Conservation (phyloP, 805 yeast species). For the Spathaspora girioi region DNA sequence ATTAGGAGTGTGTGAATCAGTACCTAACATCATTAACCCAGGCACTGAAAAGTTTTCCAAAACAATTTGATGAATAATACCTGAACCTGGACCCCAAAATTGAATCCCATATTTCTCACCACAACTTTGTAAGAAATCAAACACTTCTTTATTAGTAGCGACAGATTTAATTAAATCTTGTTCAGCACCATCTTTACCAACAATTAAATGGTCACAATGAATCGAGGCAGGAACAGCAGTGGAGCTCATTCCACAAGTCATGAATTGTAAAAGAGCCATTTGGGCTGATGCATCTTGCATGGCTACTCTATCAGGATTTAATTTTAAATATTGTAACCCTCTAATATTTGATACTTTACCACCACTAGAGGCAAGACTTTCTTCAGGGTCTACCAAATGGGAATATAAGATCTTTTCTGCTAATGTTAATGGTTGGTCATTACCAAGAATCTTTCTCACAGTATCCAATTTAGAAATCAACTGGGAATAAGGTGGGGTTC, state of each 20-base stretch:
- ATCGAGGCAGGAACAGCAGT: slow-evolving; percentile 94
- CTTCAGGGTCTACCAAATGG: slow-evolving; percentile 87
- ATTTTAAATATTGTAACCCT: slow-evolving; percentile 86
- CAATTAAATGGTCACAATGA: slow-evolving; percentile 97
- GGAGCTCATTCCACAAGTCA: slow-evolving; percentile 88
- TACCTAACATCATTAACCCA: slow-evolving; percentile 95
- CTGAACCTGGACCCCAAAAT: slow-evolving; percentile 99
- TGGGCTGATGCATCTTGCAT: slow-evolving; percentile 99
- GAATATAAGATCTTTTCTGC: slow-evolving; percentile 95
- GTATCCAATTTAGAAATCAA: slow-evolving; percentile 57
- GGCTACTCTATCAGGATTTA: slow-evolving; percentile 96
- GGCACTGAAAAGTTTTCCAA: slow-evolving; percentile 96
- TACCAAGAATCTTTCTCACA: slow-evolving; percentile 59
- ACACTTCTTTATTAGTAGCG: slow-evolving; percentile 88
- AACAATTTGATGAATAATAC: slow-evolving; percentile 97
- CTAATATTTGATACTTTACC: slow-evolving; percentile 56
- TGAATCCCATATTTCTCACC: slow-evolving; percentile 94
- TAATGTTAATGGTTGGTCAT: slow-evolving; percentile 74
- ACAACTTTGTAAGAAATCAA: slow-evolving; percentile 89
- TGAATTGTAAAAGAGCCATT: slow-evolving; percentile 97
- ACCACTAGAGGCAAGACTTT: slow-evolving; percentile 52
- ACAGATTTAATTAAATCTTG: slow-evolving; percentile 78
- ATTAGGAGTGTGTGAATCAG: slow-evolving; percentile 98
- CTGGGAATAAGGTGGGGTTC: slow-evolving; percentile 87
- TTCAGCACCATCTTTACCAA: slow-evolving; percentile 91